These are phyloP conservation scores for Ustilago vetiveriae DNA, from an alignment of 1,284 basidiomycete species.

Conservation along the genomic window DNA sequence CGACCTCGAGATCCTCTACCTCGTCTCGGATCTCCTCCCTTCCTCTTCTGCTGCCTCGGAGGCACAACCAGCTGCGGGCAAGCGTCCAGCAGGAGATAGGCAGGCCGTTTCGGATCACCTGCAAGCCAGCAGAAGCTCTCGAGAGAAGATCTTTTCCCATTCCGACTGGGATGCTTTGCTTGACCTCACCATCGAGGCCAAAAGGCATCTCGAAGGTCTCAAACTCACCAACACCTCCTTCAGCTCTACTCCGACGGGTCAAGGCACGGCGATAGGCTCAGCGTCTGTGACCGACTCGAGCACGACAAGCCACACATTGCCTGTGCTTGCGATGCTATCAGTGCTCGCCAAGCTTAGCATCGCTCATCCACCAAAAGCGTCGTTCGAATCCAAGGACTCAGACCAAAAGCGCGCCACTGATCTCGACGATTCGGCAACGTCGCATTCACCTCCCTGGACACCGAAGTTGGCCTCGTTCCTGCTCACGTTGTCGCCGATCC, in stretches of 20 bases:
- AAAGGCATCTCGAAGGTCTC: constrained; percentile 56
- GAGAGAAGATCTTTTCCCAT: constrained; percentile 15
- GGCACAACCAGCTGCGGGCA: constrained; percentile 1
- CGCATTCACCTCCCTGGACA: constrained; percentile 50
- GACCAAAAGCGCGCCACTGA: constrained; percentile 15
- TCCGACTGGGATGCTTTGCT: constrained; percentile 62
- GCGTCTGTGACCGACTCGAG: constrained; percentile 3
- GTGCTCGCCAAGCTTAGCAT: constrained; percentile 38
- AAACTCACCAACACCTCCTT: constrained; percentile 28
- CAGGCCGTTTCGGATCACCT: constrained; percentile 1
- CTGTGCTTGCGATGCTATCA: constrained; percentile 36
- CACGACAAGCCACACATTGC: constrained; percentile 1
- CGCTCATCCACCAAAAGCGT: constrained; percentile 19
- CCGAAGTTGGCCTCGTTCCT: constrained; percentile 54
- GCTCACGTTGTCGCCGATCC: constrained; percentile 57
- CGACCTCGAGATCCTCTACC: constrained; percentile 57
- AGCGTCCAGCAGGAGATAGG: constrained; percentile 11
- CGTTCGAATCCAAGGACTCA: constrained; percentile 12
- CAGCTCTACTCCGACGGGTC: constrained; percentile 8
- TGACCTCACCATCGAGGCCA: constrained; percentile 57
- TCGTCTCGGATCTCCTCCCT: constrained; percentile 57
- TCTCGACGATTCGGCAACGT: constrained; percentile 4
- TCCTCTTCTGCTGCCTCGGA: constrained; percentile 5
- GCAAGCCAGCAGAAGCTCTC: not conserved
- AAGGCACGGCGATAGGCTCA: constrained; percentile 4